Evolutionary conservation across 305 asterid species (phyloP).

Genomic region (Salvia sclarea): DNA sequence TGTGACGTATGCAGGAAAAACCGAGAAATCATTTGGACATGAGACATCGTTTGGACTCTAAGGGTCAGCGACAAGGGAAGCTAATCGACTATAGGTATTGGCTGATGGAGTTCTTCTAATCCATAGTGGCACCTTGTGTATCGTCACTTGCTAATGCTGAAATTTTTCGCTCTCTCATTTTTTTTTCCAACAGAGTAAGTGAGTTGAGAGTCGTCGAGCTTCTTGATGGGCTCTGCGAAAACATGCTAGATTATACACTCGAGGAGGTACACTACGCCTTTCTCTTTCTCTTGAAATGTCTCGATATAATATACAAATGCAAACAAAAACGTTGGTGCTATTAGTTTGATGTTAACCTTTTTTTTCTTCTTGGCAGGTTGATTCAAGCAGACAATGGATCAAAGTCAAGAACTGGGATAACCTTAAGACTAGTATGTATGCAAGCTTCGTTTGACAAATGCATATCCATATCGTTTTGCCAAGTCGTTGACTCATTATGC

Average conservation of each 20-base stretch:
- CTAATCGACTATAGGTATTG: slow-evolving; percentile 87
- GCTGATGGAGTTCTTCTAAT: slow-evolving; percentile 7
- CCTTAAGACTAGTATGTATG: slow-evolving; percentile 60
- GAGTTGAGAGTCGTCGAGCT: slow-evolving; percentile 91
- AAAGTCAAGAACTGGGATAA: slow-evolving; percentile 74
- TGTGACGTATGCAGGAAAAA: slow-evolving; percentile 58
- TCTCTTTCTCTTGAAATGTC: slow-evolving; percentile 23
- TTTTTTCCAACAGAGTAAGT: slow-evolving; percentile 60
- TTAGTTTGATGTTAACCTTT: slow-evolving; percentile 33
- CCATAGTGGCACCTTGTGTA: neutral
- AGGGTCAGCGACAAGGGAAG: slow-evolving; percentile 98
- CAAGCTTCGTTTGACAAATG: slow-evolving; percentile 16
- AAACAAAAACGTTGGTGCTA: neutral
- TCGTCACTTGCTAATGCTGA: slow-evolving; percentile 27
- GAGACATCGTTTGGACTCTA: slow-evolving; percentile 93
- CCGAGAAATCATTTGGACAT: slow-evolving; percentile 96
- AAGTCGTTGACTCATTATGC: slow-evolving; percentile 11
- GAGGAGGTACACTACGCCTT: slow-evolving; percentile 61
- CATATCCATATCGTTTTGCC: neutral
- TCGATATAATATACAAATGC: neutral
- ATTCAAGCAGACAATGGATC: slow-evolving; percentile 66
- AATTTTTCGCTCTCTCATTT: slow-evolving; percentile 27
- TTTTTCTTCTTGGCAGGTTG: slow-evolving; percentile 54
- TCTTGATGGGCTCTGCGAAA: slow-evolving; percentile 92
- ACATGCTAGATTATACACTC: slow-evolving; percentile 95